Base-by-base conservation (phyloP, 305 asterid genomes). In the Fraxinus dipetala region DNA sequence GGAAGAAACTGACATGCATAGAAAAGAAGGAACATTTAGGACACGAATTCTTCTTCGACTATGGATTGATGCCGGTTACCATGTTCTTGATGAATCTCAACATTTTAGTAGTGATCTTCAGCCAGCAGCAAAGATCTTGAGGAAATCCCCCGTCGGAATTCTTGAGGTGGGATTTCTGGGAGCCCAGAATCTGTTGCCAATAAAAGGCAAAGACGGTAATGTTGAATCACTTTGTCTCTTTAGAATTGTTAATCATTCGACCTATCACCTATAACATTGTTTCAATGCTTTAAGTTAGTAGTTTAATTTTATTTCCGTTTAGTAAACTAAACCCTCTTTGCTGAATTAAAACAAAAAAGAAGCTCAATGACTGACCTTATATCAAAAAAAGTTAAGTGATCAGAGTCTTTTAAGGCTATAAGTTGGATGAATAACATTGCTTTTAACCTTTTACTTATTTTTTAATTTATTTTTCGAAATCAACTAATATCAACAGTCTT, bases 101-200 rank as follows among this genome's bases (percentile, higher is more conserved):
- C 97, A 92, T 86, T 96, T 88, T 84, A 96, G 97, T 85, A 96
- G 99, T 34, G 97, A 96, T 86, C 96, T 93, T 69, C 96, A 89
- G 86, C 99, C 99, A 1, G 90, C 99, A 0, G 89, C 97, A 0
- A 93, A 91, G 80, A 85, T 80, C 63, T 78, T 96, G 83, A 85
- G 98, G 77, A 94, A 92, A 87, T 90, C 94, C 18, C 79, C 89
- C 63, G 88, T 96, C 32, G 99, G 99, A 14, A 85, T 96, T 86
- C 96, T 96, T 61, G 97, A 96, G 88, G 81, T 96, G 22, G 99
- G 99, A 14, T 92, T 96, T 80, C 85, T 94, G 87, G 88, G 94
- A 77, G 99, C 98, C 28, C 85, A 85, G 34, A 90, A 91, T 82
- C 91, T 96, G 72, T 86, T 87, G 36, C 98, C 98, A 1, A 93